Evolutionary conservation across 2,329 filamentous ascomycete genomes (phyloP).

Genomic region (Hypoxylon sp.): DNA sequence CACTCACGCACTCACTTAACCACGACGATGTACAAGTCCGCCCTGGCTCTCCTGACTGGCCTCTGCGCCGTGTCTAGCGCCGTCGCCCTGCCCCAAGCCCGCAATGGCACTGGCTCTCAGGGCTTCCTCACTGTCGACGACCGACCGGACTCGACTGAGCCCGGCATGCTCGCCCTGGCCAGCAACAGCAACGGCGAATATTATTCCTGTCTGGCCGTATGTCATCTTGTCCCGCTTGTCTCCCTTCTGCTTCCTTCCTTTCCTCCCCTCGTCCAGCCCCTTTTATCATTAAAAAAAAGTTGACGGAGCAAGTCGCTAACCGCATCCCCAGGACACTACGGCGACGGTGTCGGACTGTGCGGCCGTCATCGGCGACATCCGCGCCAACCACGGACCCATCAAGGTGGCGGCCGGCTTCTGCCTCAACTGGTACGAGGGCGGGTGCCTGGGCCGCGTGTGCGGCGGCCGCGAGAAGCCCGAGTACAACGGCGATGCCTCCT

Average conservation of each 20-base stretch:
- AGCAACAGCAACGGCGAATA: neutral
- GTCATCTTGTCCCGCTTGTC: no score
- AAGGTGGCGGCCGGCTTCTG: slow-evolving; percentile 22
- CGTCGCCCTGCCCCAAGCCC: neutral
- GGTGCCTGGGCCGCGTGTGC: slow-evolving; percentile 22
- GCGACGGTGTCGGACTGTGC: slow-evolving; percentile 26
- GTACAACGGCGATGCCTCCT: slow-evolving; percentile 77
- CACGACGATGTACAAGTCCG: neutral
- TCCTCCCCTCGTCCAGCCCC: neutral
- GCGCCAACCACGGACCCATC: slow-evolving; percentile 17
- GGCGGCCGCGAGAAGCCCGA: slow-evolving; percentile 58
- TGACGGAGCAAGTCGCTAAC: neutral
- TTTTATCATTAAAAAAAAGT: no score
- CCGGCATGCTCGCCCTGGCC: neutral
- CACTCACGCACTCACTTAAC: neutral
- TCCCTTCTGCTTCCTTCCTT: neutral
- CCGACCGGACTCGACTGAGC: neutral
- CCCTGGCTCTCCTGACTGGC: slow-evolving; percentile 1
- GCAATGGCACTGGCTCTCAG: slow-evolving; percentile 13
- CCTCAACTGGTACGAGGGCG: slow-evolving; percentile 32
- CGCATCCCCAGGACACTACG: slow-evolving; percentile 7
- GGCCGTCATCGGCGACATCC: slow-evolving; percentile 23
- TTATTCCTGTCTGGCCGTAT: slow-evolving; percentile 6
- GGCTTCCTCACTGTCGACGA: slow-evolving; percentile 19
- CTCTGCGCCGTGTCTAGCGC: slow-evolving; percentile 8